Evolutionary conservation across 768 basidiomycete genomes (phyloP), one percentile per base, ranked within the genome.

Genomic region (Baorangia bicolor): DNA sequence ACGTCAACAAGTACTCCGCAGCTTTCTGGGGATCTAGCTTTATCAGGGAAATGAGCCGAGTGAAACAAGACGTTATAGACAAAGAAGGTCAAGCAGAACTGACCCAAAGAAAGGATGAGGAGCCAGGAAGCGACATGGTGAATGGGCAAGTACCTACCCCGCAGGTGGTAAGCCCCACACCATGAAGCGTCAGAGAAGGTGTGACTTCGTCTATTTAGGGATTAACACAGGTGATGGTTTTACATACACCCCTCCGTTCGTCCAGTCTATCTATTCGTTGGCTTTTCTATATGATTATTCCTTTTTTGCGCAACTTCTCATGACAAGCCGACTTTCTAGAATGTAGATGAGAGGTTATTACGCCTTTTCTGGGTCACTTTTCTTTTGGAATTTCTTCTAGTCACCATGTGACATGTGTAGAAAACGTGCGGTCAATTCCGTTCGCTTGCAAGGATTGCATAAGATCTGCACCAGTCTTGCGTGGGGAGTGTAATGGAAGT

Each of bases 1-100:
- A 97, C 71, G 92, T 97, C 57, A 88, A 87, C 77, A 95, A 95
- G 74, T 96, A 94, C 77, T 93, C 89, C 55, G 88, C 94, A 31
- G 85, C 90, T 38, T 94, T 89, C 74, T 95, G 93, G 92, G 93
- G 94, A 38, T 88, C 84, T 47, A 90, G 89, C 57, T 94, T 94
- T 71, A 91, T 95, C 66, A 82, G 77, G 64, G 93, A 94, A 75
- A 90, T 94, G 85, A 75, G 79, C 44, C 80, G 80, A 69, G 78
- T 91, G 50, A 74, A 81, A 42, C 66, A 73, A 40, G 75, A 73
- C 20, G 73, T 77, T 21, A 55, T 65, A 9, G 64, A 70, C 44
- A 66, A 66, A 35, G 73, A 68, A 50, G 73, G 71, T 16, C 73
- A 76, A 57, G 69, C 69, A 1, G 70, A 71, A 54, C 57, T 71